Conservation (phyloP, 148 eudicot species). For the Pouteria glomerata region DNA sequence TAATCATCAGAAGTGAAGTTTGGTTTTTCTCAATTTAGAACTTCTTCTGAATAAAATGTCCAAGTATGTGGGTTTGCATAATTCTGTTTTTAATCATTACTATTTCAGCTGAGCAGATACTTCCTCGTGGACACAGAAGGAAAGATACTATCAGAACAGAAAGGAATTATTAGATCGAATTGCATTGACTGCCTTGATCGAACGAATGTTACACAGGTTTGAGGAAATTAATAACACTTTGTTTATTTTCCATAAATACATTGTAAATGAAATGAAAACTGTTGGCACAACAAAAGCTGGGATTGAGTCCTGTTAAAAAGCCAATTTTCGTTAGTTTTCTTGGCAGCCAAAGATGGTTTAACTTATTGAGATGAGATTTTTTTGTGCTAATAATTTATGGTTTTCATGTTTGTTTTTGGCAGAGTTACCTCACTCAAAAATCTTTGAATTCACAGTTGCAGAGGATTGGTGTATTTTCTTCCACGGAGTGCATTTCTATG, state of each 20-base stretch:
- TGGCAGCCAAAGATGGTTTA: neutral
- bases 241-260: neutral
- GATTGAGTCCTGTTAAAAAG: neutral
- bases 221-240: conserved; percentile 11
- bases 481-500: conserved; percentile 54
- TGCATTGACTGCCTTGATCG: conserved; percentile 99
- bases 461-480: conserved; percentile 55
- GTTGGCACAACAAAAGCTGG: neutral
- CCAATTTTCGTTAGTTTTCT: neutral
- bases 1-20: conserved; percentile 25
- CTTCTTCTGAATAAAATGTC: conserved; percentile 12
- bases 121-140: conserved; percentile 62
- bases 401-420: conserved; percentile 19
- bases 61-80: conserved; percentile 24
- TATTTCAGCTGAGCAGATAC: conserved; percentile 72
- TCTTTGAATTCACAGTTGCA: conserved; percentile 63
- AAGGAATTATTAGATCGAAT: conserved; percentile 80
- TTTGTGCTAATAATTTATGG: neutral
- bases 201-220: conserved; percentile 96
- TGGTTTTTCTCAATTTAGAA: neutral
- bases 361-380: neutral
- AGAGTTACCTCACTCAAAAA: conserved; percentile 77
- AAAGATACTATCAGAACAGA: conserved; percentile 55
- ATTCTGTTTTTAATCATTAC: conserved; percentile 35
- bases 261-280: neutral